Evolutionary conservation across 257 asterid species (phyloP), one percentile per base, ranked within the genome.

Genomic region (Parsonsia alboflavescens): DNA sequence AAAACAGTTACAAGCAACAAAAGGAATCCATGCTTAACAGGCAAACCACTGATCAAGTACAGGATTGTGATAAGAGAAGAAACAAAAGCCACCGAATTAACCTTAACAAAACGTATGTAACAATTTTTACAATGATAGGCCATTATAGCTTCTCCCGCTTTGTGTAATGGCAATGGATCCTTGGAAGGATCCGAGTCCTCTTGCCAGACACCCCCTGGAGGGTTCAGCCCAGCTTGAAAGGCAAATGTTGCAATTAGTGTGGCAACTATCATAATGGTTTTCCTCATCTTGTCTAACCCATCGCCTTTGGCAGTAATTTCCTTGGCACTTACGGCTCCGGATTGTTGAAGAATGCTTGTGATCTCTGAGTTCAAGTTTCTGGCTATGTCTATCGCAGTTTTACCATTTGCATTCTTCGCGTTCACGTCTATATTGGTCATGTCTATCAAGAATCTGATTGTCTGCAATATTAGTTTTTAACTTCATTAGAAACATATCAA

Each of bases 11-110:
- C 53, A 39, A 68, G 54, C 92, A 88, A 87, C 83, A 84, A 49
- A 58, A 84, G 82, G 0, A 86, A 26, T 71, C 52, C 64, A 10
- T 80, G 81, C 50, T 30, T 73, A 30, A 89, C 86, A 2, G 96
- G 92, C 70, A 87, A 69, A 10, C 90, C 96, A 10, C 89, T 83
- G 28, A 89, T 85, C n/a, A 89, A 80, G 5, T 86, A 82, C 74
- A 89, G 39, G 16, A 89, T 89, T 6, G 81, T 84, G 36, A 86
- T 87, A 4, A 88, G 88, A 22, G 93, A 85, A 12, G 91, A 77
- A 26, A 88, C 83, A 9, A 88, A 88, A 48, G 85, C 82, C 7
- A 83, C 46, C 0, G 90, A 84, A 45, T 90, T 90, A 11, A 75
- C 42, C 0, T 82, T 76, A 30, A 84, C 46, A 75, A 83, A 84